Evolutionary conservation across 2,329 filamentous ascomycete species (phyloP).

Genomic region (Dactylella cylindrospora): DNA sequence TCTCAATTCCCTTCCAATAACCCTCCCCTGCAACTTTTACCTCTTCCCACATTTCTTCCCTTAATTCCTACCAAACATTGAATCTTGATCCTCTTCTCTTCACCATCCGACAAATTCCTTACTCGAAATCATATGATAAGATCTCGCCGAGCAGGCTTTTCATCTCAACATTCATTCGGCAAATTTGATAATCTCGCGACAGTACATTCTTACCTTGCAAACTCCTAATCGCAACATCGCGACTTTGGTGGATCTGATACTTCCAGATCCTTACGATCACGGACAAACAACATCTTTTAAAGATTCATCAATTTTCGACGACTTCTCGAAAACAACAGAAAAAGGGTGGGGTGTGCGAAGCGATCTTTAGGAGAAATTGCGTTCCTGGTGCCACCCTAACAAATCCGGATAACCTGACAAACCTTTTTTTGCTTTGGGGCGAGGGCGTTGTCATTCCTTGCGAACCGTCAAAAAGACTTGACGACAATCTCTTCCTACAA

Average conservation of each 20-base stretch:
- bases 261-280: constrained; percentile 10
- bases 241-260: constrained; percentile 5
- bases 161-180: too few species aligned
- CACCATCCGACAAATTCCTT: constrained; percentile 4
- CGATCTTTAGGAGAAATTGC: constrained; percentile 44
- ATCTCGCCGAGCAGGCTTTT: too few species aligned
- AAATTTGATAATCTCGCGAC: constrained; percentile 43
- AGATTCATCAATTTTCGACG: constrained; percentile 17
- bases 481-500: too few species aligned
- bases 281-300: constrained; percentile 27
- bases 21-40: constrained; percentile 32
- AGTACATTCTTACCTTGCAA: constrained; percentile 5
- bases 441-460: constrained; percentile 32
- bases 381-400: constrained; percentile 45
- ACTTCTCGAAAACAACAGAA: constrained; percentile 6
- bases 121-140: background rate
- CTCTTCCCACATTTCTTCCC: constrained; percentile 19
- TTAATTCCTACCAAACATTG: constrained; percentile 15
- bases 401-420: constrained; percentile 45
- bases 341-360: constrained; percentile 45
- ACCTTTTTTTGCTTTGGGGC: constrained; percentile 40
- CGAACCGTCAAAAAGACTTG: too few species aligned
- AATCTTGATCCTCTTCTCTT: background rate
- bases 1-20: constrained; percentile 36
- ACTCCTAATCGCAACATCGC: background rate